phyloP scores from a whole-genome alignment of 2,329 filamentous ascomycete species.

The Thelonectria olida region DNA sequence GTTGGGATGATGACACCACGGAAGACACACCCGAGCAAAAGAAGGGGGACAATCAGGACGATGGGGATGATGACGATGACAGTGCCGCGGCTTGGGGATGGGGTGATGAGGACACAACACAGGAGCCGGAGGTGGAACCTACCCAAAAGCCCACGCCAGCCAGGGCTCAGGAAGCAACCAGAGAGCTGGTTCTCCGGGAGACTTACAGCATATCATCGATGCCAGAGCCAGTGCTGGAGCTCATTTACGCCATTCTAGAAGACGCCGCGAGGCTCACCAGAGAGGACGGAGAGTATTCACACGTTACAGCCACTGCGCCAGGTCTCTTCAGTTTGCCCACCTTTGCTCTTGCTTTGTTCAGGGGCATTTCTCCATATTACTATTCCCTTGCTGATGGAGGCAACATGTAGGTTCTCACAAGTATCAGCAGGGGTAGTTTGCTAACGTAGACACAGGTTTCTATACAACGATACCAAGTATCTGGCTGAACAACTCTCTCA shows the following conservation, averaged over 20 bases:
- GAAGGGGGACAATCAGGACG: slow-evolving; percentile 29
- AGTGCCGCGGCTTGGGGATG: slow-evolving; percentile 82
- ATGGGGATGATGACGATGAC: slow-evolving; percentile 55
- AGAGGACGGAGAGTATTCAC: slow-evolving; percentile 59
- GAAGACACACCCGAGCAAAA: slow-evolving; percentile 32
- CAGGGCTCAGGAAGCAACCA: slow-evolving; percentile 47
- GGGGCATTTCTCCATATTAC: slow-evolving; percentile 78
- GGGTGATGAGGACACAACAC: slow-evolving; percentile 71
- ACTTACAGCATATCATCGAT: slow-evolving; percentile 89
- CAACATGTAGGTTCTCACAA: slow-evolving; percentile 64
- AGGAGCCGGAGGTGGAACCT: slow-evolving; percentile 34
- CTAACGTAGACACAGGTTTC: slow-evolving; percentile 55
- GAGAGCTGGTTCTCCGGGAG: slow-evolving; percentile 83
- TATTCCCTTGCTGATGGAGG: slow-evolving; percentile 71
- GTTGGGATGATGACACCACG: slow-evolving; percentile 74
- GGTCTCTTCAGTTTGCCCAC: slow-evolving; percentile 78
- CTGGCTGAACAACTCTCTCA: slow-evolving; percentile 65
- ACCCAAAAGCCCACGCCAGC: slow-evolving; percentile 21
- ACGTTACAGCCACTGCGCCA: slow-evolving; percentile 73
- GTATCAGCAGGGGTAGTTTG: background rate
- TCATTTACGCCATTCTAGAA: slow-evolving; percentile 68
- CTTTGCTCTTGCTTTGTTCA: slow-evolving; percentile 79
- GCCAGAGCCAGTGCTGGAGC: slow-evolving; percentile 78
- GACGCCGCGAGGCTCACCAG: slow-evolving; percentile 69
- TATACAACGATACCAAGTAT: slow-evolving; percentile 75